Evolutionary conservation across 345 rosid species (phyloP).

Genomic region (Rhodamnia rubescens): DNA sequence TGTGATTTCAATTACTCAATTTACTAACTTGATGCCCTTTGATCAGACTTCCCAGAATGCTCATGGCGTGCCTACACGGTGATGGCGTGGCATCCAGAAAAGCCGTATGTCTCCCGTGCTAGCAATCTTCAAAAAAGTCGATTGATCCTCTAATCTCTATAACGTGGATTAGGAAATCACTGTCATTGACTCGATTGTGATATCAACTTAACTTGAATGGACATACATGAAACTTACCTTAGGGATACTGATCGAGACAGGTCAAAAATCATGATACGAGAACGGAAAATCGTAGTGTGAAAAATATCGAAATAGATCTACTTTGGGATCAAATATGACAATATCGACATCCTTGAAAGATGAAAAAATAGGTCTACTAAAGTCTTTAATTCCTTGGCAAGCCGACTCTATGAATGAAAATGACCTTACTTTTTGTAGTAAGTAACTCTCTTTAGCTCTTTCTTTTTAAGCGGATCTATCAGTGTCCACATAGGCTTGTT

Average conservation of each 20-base stretch:
- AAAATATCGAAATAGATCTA: background rate
- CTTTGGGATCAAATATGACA: background rate
- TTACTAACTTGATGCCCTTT: background rate
- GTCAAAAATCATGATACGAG: background rate
- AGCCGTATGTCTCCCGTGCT: background rate
- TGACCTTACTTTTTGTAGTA: background rate
- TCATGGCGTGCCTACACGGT: background rate
- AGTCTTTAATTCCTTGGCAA: too few relatives aligned
- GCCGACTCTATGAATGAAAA: background rate
- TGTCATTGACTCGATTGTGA: background rate
- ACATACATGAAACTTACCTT: background rate
- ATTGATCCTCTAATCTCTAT: too few relatives aligned
- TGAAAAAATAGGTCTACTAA: background rate
- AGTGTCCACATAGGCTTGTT: too few relatives aligned
- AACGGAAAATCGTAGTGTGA: background rate
- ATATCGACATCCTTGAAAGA: accelerated
- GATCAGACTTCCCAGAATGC: background rate
- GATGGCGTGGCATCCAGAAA: background rate
- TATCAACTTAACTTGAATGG: background rate
- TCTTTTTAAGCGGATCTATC: background rate
- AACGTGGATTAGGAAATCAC: background rate
- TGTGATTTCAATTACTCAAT: background rate
- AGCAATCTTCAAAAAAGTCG: background rate
- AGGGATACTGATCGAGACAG: accelerated
- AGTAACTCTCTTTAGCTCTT: background rate